Conservation (phyloP, 2,329 filamentous ascomycete genomes). For the Beauveria varroae region DNA sequence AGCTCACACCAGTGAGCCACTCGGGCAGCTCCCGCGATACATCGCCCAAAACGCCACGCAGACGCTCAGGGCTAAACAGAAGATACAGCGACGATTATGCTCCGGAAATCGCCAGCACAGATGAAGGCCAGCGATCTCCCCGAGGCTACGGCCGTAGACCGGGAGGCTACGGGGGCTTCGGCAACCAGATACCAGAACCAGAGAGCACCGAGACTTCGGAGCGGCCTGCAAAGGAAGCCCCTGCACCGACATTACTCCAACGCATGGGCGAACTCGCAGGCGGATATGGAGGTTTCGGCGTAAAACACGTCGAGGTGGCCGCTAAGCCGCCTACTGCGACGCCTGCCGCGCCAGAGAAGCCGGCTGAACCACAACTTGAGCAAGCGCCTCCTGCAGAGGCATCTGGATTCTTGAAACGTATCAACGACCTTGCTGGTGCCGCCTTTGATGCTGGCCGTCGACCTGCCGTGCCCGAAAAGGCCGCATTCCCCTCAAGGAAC, state of each 20-base stretch:
- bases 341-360: not conserved
- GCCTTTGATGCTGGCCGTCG: conserved; percentile 4
- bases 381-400: not conserved
- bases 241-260: conserved; percentile 36
- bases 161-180: conserved; percentile 43
- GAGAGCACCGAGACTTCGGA: conserved; percentile 26
- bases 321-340: not conserved
- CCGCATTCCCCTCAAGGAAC: conserved; percentile 15
- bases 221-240: conserved; percentile 25
- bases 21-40: conserved; percentile 51
- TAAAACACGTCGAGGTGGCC: not conserved
- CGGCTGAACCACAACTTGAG: not conserved
- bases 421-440: conserved; percentile 12
- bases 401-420: conserved; percentile 7
- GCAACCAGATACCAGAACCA: conserved; percentile 31
- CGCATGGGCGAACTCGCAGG: conserved; percentile 58
- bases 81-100: conserved; percentile 36
- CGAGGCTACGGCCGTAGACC: conserved; percentile 30
- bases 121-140: conserved; percentile 31
- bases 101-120: conserved; percentile 37
- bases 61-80: conserved; percentile 33
- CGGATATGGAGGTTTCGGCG: conserved; percentile 9
- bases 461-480: not conserved
- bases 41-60: conserved; percentile 54
- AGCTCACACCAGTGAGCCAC: conserved; percentile 57